phyloP scores from a whole-genome alignment of 345 rosid genomes.

The Lepidium didymum region DNA sequence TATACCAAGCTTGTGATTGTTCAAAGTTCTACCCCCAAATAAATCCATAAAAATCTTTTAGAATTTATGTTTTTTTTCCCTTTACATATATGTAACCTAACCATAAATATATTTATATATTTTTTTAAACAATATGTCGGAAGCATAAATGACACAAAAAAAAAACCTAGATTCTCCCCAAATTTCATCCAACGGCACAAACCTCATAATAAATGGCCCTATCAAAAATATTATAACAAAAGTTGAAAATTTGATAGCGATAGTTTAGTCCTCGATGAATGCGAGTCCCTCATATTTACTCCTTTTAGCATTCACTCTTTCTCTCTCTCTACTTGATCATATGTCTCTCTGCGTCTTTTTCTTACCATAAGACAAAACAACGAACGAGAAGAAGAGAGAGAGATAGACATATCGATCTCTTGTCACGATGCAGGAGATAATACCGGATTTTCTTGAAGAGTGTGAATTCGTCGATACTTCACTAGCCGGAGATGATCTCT shows the following conservation, averaged over 20 bases:
- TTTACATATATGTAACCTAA: slow-evolving; percentile 13
- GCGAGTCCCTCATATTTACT: slow-evolving; percentile 35
- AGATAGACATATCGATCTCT: background rate
- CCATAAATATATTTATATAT: background rate
- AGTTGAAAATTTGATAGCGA: slow-evolving; percentile 44
- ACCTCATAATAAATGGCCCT: slow-evolving; percentile 22
- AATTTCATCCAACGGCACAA: slow-evolving; percentile 30
- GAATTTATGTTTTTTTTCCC: slow-evolving; percentile 20
- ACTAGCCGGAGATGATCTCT: slow-evolving; percentile 63
- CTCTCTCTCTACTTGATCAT: slow-evolving; percentile 9
- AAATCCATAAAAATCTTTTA: background rate
- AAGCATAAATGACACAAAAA: slow-evolving; percentile 1
- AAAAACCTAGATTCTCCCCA: slow-evolving; percentile 30
- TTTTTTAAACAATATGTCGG: background rate
- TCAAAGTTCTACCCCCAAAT: slow-evolving; percentile 1
- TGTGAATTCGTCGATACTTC: slow-evolving; percentile 42
- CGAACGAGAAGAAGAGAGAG: slow-evolving; percentile 6
- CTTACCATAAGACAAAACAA: slow-evolving; percentile 5
- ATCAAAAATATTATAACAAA: slow-evolving; percentile 8
- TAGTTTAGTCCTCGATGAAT: slow-evolving; percentile 54
- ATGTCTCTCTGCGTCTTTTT: slow-evolving; percentile 3
- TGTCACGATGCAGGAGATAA: slow-evolving; percentile 37
- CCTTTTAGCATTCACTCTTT: slow-evolving; percentile 22
- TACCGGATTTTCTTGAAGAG: slow-evolving; percentile 47
- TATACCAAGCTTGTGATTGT: slow-evolving; percentile 12